These are phyloP conservation scores for Corymbia citriodora DNA, from an alignment of 441 rosid species.

Conservation along the genomic window DNA sequence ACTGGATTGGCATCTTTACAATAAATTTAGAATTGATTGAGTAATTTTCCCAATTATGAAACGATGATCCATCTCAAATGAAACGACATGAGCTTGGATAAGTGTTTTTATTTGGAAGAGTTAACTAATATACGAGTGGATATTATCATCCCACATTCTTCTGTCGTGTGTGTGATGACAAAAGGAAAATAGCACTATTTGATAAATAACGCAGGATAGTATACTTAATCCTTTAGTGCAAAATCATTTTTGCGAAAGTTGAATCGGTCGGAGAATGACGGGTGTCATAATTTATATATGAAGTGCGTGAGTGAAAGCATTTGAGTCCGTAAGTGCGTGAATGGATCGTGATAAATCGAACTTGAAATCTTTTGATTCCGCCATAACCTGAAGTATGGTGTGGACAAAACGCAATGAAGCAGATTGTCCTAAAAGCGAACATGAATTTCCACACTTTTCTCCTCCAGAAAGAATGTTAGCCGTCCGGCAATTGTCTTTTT, in stretches of 20 bases:
- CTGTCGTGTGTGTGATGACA: background rate
- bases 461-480: background rate
- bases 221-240: background rate
- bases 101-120: background rate
- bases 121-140: background rate
- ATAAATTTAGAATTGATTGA: background rate
- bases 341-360: too few relatives aligned
- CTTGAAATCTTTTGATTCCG: too few relatives aligned
- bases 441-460: background rate
- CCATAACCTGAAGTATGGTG: too few relatives aligned
- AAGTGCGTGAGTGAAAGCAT: background rate
- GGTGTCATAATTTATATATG: background rate
- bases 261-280: background rate
- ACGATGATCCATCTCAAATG: background rate
- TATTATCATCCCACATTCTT: background rate
- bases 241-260: background rate
- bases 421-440: background rate
- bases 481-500: background rate
- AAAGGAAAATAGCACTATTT: background rate
- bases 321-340: too few relatives aligned
- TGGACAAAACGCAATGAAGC: too few relatives aligned
- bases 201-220: background rate
- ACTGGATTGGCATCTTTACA: fast-evolving
- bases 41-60: background rate
- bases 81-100: background rate